Evolutionary conservation across 768 basidiomycete genomes (phyloP), one percentile per base, ranked within the genome.

Genomic region (Trametes gibbosa): DNA sequence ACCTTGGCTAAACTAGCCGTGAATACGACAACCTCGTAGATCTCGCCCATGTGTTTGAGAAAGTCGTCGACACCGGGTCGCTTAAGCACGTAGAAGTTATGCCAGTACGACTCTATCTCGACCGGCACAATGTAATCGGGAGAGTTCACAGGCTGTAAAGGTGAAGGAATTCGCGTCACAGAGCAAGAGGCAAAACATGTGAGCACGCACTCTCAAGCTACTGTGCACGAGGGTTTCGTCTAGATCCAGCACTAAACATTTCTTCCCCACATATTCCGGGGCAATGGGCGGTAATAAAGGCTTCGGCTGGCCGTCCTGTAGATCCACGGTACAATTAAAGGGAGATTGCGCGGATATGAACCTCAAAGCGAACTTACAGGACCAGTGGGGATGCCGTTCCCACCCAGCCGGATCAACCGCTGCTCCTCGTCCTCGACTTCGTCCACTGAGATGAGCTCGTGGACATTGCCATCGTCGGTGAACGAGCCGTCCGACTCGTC

Each of bases 61-160:
- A 99, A 99, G 65, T 86, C 87, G 71, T 99, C 97, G 17, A 99
- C 97, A 7, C 97, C 97, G 9, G 97, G 97, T 47, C 97, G 90
- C 74, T 98, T 98, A 71, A 98, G 90, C 46, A 98, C 96, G 75
- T 99, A 98, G 66, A 98, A 95, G 68, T 98, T 97, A 73, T 99
- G 97, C 83, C 89, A 92, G 70, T 96, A 90, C 63, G 90, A 94
- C 72, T 99, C 97, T 61, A 99, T 99, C 74, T 98, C 97, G 27
- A 99, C 97, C 1, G 97, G 97, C 1, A 99, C 96, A 64, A 98
- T 91, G 73, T 93, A 99, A 76, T 99, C 96, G 29, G 96, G 67
- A 29, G 66, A 63, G 41, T 65, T 57, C 3, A 69, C 95, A 64
- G 93, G 89, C 66, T 84, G 21, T 80, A 95, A 89, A 53, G 8